Percentiles rank a stretch among this genome's conserved stretches.
phyloP scores from a whole-genome alignment of 306 rosid genomes.

The Acacia confusa region DNA sequence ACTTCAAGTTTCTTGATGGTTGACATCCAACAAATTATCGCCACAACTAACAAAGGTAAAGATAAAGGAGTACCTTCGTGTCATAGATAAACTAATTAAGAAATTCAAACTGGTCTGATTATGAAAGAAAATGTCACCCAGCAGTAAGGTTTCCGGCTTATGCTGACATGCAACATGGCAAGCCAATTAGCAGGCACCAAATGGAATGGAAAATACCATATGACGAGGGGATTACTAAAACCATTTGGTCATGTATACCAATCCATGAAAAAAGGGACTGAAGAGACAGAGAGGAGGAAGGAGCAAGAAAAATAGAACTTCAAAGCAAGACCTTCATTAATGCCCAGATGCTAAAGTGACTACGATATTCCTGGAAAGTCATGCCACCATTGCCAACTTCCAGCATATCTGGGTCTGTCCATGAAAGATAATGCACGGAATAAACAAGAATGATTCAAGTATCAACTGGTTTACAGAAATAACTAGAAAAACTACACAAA shows the following conservation, averaged over 20 bases:
- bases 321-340: conserved; percentile 70
- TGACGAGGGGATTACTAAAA: not conserved
- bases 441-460: conserved; percentile 31
- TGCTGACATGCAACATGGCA: not conserved
- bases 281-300: not conserved
- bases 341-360: conserved; percentile 99
- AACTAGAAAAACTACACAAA: conserved; percentile 20
- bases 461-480: conserved; percentile 26
- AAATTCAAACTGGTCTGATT: not conserved
- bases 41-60: not conserved
- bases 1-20: conserved; percentile 26
- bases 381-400: conserved; percentile 99
- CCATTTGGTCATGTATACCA: not conserved
- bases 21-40: conserved; percentile 17
- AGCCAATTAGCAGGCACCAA: conserved; percentile 19
- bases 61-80: conserved; percentile 1
- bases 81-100: conserved; percentile 11
- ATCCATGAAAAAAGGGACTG: not conserved
- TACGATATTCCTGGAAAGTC: conserved; percentile 83
- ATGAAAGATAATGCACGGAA: conserved; percentile 15
- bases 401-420: conserved; percentile 95
- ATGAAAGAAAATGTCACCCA: not conserved
- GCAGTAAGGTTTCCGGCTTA: conserved; percentile 8
- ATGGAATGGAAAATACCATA: not conserved
- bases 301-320: conserved; percentile 16